A percentile compares a stretch with the other conserved stretches of the same genome.
Conservation (phyloP, 169 alveolate genomes). For the Babesia bovis region DNA sequence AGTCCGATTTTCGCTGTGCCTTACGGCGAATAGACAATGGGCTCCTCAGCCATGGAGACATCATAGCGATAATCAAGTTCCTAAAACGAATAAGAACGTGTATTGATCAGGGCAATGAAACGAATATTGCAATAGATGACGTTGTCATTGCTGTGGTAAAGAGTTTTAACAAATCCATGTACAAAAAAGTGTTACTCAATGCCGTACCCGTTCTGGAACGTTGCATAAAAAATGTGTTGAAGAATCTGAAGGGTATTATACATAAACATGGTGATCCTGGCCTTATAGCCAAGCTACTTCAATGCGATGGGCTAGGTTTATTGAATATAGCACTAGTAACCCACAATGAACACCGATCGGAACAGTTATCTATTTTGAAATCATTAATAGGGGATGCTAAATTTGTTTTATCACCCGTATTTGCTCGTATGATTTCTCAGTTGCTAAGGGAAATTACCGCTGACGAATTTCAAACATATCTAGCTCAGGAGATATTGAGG, state of each 20-base stretch:
- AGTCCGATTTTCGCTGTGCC: conserved; percentile 6
- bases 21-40: conserved; percentile 15
- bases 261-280: not conserved
- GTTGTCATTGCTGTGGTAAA: not conserved
- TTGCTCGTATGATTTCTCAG: conserved; percentile 4
- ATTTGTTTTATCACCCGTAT: conserved; percentile 20
- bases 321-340: conserved; percentile 2
- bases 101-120: not conserved
- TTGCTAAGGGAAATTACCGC: conserved; percentile 2
- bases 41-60: conserved; percentile 18
- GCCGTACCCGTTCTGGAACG: conserved; percentile 11
- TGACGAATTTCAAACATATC: conserved; percentile 14
- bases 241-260: not conserved
- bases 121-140: not conserved
- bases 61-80: not conserved
- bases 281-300: not conserved
- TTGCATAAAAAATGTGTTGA: not conserved
- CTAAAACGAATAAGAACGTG: not conserved
- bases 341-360: conserved; percentile 3
- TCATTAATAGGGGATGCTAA: not conserved
- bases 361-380: conserved; percentile 9
- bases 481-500: conserved; percentile 16
- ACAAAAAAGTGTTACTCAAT: conserved; percentile 5
- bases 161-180: conserved; percentile 21
- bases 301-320: conserved; percentile 1